These are phyloP conservation scores for Phytophthora meadii DNA, from an alignment of 352 stramenopile genomes.

Conservation along the genomic window DNA sequence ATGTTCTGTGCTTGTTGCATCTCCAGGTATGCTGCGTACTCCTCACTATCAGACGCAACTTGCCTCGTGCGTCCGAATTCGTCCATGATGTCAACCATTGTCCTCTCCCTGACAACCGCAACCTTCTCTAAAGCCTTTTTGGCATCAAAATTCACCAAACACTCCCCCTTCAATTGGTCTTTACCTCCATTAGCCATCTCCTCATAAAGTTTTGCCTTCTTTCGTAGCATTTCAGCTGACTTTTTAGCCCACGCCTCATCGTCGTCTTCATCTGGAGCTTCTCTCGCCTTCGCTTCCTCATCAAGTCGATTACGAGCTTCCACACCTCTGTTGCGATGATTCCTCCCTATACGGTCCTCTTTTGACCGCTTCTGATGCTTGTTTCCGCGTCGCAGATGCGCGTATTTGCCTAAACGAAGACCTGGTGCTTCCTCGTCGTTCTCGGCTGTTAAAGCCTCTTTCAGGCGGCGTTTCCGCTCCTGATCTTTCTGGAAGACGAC, in stretches of 20 bases:
- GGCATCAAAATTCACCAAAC: slow-evolving; percentile 73
- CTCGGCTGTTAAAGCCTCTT: slow-evolving; percentile 40
- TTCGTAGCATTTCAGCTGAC: slow-evolving; percentile 65
- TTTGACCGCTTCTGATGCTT: slow-evolving; percentile 46
- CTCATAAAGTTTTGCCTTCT: slow-evolving; percentile 84
- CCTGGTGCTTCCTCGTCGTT: slow-evolving; percentile 11
- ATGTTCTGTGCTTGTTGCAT: slow-evolving; percentile 12
- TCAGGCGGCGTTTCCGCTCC: slow-evolving; percentile 67
- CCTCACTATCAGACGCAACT: slow-evolving; percentile 48
- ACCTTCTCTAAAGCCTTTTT: slow-evolving; percentile 39
- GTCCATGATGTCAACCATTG: slow-evolving; percentile 53
- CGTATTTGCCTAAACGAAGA: slow-evolving; percentile 50
- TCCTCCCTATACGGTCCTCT: slow-evolving; percentile 33
- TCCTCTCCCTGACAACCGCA: slow-evolving; percentile 1
- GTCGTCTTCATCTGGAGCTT: slow-evolving; percentile 65
- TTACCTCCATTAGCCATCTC: slow-evolving; percentile 50
- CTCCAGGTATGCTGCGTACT: slow-evolving; percentile 36
- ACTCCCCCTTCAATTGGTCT: slow-evolving; percentile 46
- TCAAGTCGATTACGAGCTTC: slow-evolving; percentile 63
- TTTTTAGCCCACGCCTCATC: slow-evolving; percentile 64
- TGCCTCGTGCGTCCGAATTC: slow-evolving; percentile 58
- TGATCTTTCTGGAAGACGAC: slow-evolving; percentile 87
- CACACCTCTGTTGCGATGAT: slow-evolving; percentile 57
- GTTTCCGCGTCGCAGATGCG: slow-evolving; percentile 41
- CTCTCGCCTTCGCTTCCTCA: slow-evolving; percentile 48